These are phyloP conservation scores for Ceratocystis lukuohia DNA, from an alignment of 2,329 filamentous ascomycete genomes.

Conservation along the genomic window DNA sequence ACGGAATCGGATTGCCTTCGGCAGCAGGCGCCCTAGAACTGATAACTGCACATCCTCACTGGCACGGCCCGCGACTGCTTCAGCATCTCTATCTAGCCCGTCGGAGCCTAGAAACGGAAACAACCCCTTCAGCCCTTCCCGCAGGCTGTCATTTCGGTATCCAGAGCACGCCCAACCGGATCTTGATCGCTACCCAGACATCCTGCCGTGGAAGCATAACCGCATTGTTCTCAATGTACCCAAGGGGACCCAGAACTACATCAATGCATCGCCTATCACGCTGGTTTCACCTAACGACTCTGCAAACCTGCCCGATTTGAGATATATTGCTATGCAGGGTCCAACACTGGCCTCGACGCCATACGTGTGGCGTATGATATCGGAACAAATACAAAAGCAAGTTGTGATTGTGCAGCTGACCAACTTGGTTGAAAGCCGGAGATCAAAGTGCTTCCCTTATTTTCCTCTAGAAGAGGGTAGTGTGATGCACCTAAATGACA, in stretches of 20 bases:
- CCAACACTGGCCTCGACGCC: slow-evolving; percentile 63
- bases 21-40: slow-evolving; percentile 15
- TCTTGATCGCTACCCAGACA: slow-evolving; percentile 77
- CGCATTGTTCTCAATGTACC: slow-evolving; percentile 70
- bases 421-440: slow-evolving; percentile 62
- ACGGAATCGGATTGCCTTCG: slow-evolving; percentile 32
- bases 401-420: slow-evolving; percentile 92
- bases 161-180: slow-evolving; percentile 17
- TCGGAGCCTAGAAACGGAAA: not conserved
- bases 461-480: slow-evolving; percentile 51
- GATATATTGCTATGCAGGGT: slow-evolving; percentile 89
- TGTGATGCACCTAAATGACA: slow-evolving; percentile 45
- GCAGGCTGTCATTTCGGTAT: slow-evolving; percentile 17
- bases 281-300: slow-evolving; percentile 35
- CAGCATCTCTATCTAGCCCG: not conserved
- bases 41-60: slow-evolving; percentile 13
- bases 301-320: slow-evolving; percentile 29
- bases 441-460: slow-evolving; percentile 81
- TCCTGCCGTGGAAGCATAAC: slow-evolving; percentile 80
- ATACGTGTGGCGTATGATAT: slow-evolving; percentile 93
- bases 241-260: slow-evolving; percentile 59
- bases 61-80: slow-evolving; percentile 11
- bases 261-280: slow-evolving; percentile 64
- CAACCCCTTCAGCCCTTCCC: not conserved
- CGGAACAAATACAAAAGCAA: slow-evolving; percentile 56